These are phyloP conservation scores for Periconia macrospinosa DNA, from an alignment of 2,329 filamentous ascomycete species.

Conservation along the genomic window DNA sequence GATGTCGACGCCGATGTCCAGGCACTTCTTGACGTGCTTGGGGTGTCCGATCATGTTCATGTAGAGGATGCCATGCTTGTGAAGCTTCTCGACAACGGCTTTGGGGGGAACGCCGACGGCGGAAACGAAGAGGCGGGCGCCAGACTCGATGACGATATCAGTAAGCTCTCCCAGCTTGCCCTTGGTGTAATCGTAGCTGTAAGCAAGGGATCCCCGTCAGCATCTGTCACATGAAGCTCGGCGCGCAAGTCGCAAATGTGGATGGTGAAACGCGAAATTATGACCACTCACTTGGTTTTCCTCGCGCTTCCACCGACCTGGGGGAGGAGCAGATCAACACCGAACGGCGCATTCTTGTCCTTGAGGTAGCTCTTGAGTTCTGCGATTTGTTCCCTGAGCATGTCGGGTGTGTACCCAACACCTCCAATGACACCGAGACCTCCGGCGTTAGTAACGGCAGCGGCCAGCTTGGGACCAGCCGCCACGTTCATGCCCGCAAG, in stretches of 20 bases:
- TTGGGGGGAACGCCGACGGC: conserved; percentile 93
- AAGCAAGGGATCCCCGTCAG: background rate
- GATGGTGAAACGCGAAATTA: conserved; percentile 3
- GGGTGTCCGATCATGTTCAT: conserved; percentile 99
- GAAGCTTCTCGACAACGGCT: conserved; percentile 84
- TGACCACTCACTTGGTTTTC: conserved; percentile 76
- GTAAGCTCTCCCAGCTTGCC: conserved; percentile 91
- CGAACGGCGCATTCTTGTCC: conserved; percentile 94
- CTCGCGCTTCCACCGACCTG: conserved; percentile 92
- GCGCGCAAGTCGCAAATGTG: background rate
- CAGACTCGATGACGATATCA: conserved; percentile 89
- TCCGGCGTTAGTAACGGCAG: conserved; percentile 94
- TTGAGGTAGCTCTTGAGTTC: conserved; percentile 87
- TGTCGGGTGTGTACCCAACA: conserved; percentile 93
- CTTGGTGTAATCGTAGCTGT: conserved; percentile 98
- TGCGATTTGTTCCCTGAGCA: conserved; percentile 91
- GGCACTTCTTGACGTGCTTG: conserved; percentile 96
- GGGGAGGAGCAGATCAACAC: conserved; percentile 88
- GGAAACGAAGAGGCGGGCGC: conserved; percentile 91
- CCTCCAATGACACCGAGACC: conserved; percentile 96
- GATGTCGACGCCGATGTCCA: conserved; percentile 85
- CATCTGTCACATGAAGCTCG: background rate
- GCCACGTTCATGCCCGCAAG: conserved; percentile 99
- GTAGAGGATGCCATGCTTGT: conserved; percentile 85
- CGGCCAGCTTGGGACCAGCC: conserved; percentile 92